Evolutionary conservation across 2,329 filamentous ascomycete species (phyloP), one percentile per base, ranked within the genome.

Genomic region (Hypoxylon sp.): DNA sequence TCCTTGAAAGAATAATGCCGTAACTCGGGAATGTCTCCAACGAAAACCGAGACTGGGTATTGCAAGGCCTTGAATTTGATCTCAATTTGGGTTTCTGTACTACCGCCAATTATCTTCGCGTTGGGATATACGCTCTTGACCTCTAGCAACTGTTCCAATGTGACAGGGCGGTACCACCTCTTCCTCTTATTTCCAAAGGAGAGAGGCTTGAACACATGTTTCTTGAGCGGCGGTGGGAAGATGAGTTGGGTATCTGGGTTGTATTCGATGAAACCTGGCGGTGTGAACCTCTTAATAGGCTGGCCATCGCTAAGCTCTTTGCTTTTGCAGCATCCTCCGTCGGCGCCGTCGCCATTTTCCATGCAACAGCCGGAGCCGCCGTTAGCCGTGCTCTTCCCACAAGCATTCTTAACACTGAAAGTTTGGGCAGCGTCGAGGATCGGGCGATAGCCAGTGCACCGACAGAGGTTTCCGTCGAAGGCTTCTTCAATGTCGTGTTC

Each of bases 31-130:
- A 99, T 97, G 75, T 99, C 96, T 10, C 95, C 94, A 8, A 98
- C 92, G 72, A 92, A 98, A 0, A 99, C 92, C 0, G 94, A 98
- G 0, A 93, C 89, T 3, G 91, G 91, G 77, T 98, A 98, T 74
- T 94, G 88, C 84, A 97, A 88, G 0, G 91, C 93, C 82, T 98
- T 98, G 87, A 99, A 98, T 81, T 97, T 98, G 82, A 97, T 92
- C 81, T 99, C 96, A 67, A 99, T 98, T 80, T 98, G 96, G 0
- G 95, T 98, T 80, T 99, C 96, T 1, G 94, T 97, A 78, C 94
- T 97, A 68, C 96, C 96, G 54, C 94, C 95, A 68, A 99, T 97
- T 68, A 99, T 89, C 80, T 98, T 99, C 3, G 95, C 93, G 27
- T 91, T 89, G 0, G 95, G 95, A 72, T 93, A 91, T 0, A 88